Percentiles rank a stretch among this genome's conserved stretches.
Evolutionary conservation across 345 rosid genomes (phyloP).

Genomic region (Gossypium thurberi): DNA sequence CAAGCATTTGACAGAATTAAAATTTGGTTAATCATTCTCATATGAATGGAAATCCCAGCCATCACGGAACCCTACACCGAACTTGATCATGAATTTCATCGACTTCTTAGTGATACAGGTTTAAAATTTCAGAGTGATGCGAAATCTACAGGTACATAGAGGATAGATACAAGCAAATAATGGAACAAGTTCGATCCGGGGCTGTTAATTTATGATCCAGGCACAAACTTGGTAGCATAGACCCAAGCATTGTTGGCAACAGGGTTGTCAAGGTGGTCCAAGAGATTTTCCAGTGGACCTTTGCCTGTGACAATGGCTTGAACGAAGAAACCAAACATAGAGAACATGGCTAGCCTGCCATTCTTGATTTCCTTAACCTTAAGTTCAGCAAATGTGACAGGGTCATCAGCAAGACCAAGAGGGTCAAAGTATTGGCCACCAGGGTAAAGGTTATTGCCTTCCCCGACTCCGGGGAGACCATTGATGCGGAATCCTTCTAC

Average conservation of each 20-base stretch:
- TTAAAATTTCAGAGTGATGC: neutral
- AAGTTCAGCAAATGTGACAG: slow-evolving; percentile 77
- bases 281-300: slow-evolving; percentile 87
- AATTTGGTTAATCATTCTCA: neutral
- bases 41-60: neutral
- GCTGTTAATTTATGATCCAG: slow-evolving; percentile 47
- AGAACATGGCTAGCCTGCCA: slow-evolving; percentile 92
- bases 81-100: slow-evolving; percentile 2
- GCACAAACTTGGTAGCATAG: slow-evolving; percentile 84
- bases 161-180: neutral
- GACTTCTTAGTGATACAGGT: slow-evolving; percentile 3
- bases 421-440: slow-evolving; percentile 93
- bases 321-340: slow-evolving; percentile 97
- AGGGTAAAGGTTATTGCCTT: slow-evolving; percentile 86
- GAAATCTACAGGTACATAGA: slow-evolving; percentile 5
- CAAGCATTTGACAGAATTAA: neutral
- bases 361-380: slow-evolving; percentile 98
- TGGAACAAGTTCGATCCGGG: neutral
- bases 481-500: slow-evolving; percentile 96
- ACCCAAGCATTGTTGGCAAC: slow-evolving; percentile 99
- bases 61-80: neutral
- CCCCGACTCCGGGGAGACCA: slow-evolving; percentile 88
- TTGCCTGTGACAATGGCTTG: slow-evolving; percentile 95
- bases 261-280: slow-evolving; percentile 88
- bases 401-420: slow-evolving; percentile 84